Conservation (phyloP, 192 early-diverging fungal genomes). For the Backusella tuberculispora region DNA sequence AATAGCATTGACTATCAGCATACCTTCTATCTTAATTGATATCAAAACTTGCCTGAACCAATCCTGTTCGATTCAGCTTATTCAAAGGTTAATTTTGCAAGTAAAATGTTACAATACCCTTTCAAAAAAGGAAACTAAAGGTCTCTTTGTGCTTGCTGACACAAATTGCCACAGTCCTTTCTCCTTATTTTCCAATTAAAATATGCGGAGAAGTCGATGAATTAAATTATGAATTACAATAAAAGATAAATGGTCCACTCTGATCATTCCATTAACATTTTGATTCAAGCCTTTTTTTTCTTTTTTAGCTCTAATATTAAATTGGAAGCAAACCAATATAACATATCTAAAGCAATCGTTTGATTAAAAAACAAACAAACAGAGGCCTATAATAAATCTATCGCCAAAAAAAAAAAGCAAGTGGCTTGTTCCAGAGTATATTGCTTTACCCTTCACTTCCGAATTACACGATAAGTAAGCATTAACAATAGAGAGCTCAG, state of each 20-base stretch:
- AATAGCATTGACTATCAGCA: neutral
- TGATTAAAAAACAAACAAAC: neutral
- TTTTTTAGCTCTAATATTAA: neutral
- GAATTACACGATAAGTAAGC: neutral
- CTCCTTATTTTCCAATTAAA: neutral
- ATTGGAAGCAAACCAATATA: neutral
- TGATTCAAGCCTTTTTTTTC: neutral
- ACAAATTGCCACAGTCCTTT: neutral
- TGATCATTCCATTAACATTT: neutral
- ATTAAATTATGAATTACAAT: neutral
- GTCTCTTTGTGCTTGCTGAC: neutral
- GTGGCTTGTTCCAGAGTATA: neutral
- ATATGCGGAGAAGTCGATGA: neutral
- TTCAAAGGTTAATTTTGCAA: neutral
- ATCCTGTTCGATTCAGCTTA: neutral
- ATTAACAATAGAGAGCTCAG: neutral
- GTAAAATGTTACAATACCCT: neutral
- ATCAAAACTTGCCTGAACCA: neutral
- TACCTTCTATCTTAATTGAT: neutral
- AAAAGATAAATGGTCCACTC: neutral
- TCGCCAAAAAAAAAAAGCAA: neutral
- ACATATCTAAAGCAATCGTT: neutral
- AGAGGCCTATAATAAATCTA: neutral
- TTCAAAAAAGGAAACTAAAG: neutral
- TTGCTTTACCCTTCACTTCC: neutral